These are phyloP conservation scores for Chaetomium globosum DNA, from an alignment of 2,329 filamentous ascomycete genomes.

Conservation along the genomic window DNA sequence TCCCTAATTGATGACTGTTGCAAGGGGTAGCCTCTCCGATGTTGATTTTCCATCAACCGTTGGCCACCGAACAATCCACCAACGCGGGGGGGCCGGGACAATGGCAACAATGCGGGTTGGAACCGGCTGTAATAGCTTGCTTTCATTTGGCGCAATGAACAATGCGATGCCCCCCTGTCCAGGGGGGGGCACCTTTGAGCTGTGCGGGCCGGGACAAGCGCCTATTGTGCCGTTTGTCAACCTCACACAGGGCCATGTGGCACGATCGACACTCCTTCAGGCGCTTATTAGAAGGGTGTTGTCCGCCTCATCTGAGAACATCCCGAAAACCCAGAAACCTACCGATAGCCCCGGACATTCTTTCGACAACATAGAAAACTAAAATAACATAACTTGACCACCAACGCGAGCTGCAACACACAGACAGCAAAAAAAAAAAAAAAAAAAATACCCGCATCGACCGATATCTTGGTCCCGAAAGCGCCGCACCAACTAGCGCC, in stretches of 20 bases:
- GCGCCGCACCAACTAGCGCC: conserved; percentile 1
- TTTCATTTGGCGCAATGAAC: conserved; percentile 14
- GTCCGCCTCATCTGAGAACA: conserved; percentile 2
- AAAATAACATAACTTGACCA: not conserved
- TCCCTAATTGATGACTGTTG: conserved; percentile 20
- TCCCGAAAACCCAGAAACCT: not conserved
- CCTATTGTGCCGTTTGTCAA: conserved; percentile 16
- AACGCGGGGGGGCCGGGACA: conserved; percentile 9
- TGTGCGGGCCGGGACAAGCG: conserved; percentile 5
- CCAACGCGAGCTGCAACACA: not conserved
- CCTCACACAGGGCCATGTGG: conserved; percentile 12
- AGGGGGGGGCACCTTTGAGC: conserved; percentile 6
- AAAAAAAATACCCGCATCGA: not conserved
- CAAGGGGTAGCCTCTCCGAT: conserved; percentile 19
- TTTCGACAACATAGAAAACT: not conserved
- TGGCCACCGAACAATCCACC: conserved; percentile 21
- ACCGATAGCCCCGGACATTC: not conserved
- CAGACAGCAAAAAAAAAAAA: not conserved
- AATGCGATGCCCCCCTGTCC: conserved; percentile 5
- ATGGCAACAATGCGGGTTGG: conserved; percentile 16
- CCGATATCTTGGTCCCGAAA: not conserved
- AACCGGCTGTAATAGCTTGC: conserved; percentile 13
- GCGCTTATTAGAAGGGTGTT: conserved; percentile 20
- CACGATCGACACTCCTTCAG: conserved; percentile 18
- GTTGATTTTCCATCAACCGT: conserved; percentile 25